These are phyloP conservation scores for Talaromyces verruculosus DNA, from an alignment of 2,329 filamentous ascomycete genomes.

Conservation along the genomic window DNA sequence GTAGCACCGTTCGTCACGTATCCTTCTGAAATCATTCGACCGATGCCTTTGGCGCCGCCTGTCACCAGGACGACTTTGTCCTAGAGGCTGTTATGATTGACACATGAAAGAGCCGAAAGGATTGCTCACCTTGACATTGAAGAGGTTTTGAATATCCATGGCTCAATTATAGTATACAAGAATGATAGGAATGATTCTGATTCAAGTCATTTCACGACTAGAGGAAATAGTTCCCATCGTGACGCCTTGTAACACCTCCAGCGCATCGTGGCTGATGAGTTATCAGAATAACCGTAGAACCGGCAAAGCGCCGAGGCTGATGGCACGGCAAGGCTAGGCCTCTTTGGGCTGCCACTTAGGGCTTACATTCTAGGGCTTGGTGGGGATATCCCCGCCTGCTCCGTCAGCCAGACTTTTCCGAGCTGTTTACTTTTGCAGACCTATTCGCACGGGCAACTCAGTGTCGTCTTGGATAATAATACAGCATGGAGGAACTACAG, in stretches of 20 bases:
- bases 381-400: constrained; percentile 28
- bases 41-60: constrained; percentile 53
- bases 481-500: constrained; percentile 69
- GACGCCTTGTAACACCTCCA: neutral
- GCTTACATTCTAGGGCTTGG: constrained; percentile 32
- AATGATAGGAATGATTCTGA: neutral
- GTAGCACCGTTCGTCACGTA: constrained; percentile 54
- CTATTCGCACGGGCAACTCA: neutral
- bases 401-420: constrained; percentile 6
- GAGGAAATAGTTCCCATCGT: neutral
- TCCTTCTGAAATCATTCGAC: constrained; percentile 57
- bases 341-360: constrained; percentile 28
- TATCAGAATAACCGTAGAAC: constrained; percentile 5
- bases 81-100: constrained; percentile 15
- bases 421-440: neutral
- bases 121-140: constrained; percentile 58
- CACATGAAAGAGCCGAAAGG: constrained; percentile 19
- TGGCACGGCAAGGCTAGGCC: constrained; percentile 22
- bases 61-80: constrained; percentile 52
- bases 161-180: neutral
- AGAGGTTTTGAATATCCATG: constrained; percentile 59
- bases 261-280: neutral
- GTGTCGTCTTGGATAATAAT: no score
- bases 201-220: neutral
- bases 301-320: constrained; percentile 5